Evolutionary conservation across 768 basidiomycete species (phyloP).

Genomic region (Boletus huronensis): DNA sequence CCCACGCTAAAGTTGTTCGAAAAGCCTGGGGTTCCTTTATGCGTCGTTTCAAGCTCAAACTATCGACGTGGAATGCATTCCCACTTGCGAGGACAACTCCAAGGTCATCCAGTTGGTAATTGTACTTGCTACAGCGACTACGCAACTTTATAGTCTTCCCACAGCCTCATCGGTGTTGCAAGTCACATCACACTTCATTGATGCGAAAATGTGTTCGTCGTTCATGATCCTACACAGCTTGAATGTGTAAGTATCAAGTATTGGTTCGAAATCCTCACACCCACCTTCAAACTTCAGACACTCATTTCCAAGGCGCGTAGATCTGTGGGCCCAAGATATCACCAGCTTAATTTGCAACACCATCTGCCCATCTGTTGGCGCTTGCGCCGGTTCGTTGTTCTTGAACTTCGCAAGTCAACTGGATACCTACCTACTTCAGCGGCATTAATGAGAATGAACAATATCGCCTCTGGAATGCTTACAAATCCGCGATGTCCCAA

Average conservation of each 20-base stretch:
- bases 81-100: background rate
- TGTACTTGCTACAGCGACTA: background rate
- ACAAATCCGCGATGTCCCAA: no score
- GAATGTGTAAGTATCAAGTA: background rate
- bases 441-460: background rate
- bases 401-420: conserved; percentile 2
- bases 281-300: background rate
- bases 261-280: no score
- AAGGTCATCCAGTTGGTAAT: background rate
- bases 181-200: background rate
- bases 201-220: background rate
- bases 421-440: background rate
- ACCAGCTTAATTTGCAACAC: conserved; percentile 12
- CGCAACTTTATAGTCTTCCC: background rate
- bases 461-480: conserved; percentile 4
- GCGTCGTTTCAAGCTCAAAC: background rate
- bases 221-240: no score
- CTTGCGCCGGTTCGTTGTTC: background rate
- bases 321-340: conserved; percentile 19
- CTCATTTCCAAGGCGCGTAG: no score
- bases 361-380: background rate
- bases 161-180: background rate
- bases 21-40: no score
- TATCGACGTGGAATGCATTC: background rate
- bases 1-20: no score